Percentiles rank a stretch among this genome's conserved stretches.
Conservation (phyloP, 2,329 filamentous ascomycete genomes). For the Fusarium torulosum region DNA sequence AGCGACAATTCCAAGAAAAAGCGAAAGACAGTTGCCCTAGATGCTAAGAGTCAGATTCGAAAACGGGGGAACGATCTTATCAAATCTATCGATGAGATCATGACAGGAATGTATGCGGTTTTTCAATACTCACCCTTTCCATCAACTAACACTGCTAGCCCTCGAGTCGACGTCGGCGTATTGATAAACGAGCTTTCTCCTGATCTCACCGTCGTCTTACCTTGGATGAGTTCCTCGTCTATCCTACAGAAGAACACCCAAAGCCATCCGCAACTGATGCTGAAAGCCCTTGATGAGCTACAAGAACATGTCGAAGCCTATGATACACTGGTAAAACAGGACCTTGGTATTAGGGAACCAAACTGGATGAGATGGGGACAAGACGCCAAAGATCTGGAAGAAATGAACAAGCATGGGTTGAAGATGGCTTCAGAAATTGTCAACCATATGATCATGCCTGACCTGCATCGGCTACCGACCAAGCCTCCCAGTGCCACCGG, state of each 20-base stretch:
- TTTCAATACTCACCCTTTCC: neutral
- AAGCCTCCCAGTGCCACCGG: slow-evolving; percentile 40
- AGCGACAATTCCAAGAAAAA: slow-evolving; percentile 15
- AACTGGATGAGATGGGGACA: slow-evolving; percentile 51
- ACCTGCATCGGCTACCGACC: slow-evolving; percentile 6
- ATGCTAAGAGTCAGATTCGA: slow-evolving; percentile 44
- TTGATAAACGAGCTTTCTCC: slow-evolving; percentile 20
- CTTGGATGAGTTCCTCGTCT: slow-evolving; percentile 31
- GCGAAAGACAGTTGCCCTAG: slow-evolving; percentile 21
- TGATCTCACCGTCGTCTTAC: slow-evolving; percentile 30
- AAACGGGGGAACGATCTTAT: slow-evolving; percentile 41
- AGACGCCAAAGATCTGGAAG: slow-evolving; percentile 49
- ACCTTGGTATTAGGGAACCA: slow-evolving; percentile 43
- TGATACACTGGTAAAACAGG: slow-evolving; percentile 37
- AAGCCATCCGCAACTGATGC: slow-evolving; percentile 19
- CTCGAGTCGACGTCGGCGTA: neutral
- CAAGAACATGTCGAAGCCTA: slow-evolving; percentile 42
- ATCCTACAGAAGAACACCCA: neutral
- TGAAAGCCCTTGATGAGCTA: slow-evolving; percentile 38
- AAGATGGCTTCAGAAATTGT: slow-evolving; percentile 42
- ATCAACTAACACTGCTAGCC: slow-evolving; percentile 9
- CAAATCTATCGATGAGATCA: slow-evolving; percentile 41
- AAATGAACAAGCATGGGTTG: slow-evolving; percentile 48
- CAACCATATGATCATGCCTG: slow-evolving; percentile 49
- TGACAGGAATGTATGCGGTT: slow-evolving; percentile 27